Percentiles rank a stretch among this genome's conserved stretches.
Evolutionary conservation across 2,329 filamentous ascomycete species (phyloP).

Genomic region (Fusarium burgessii): DNA sequence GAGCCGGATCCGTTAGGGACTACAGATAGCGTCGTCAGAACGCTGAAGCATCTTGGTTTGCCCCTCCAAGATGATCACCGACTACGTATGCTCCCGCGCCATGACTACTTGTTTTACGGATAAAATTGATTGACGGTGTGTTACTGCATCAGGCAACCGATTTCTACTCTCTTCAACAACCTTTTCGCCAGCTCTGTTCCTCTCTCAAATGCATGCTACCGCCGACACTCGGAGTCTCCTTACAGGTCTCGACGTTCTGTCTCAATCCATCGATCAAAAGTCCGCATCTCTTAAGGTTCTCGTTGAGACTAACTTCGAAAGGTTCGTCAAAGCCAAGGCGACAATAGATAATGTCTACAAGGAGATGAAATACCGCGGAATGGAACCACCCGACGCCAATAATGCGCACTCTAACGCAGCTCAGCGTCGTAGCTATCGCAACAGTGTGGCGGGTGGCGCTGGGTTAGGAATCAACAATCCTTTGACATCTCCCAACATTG

Average conservation of each 20-base stretch:
- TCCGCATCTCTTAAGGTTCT: conserved; percentile 95
- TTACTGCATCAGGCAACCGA: conserved; percentile 74
- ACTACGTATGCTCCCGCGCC: conserved; percentile 68
- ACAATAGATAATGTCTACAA: conserved; percentile 99
- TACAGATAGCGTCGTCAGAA: conserved; percentile 85
- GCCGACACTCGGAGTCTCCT: conserved; percentile 86
- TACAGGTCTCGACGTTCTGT: conserved; percentile 85
- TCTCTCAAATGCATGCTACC: conserved; percentile 89
- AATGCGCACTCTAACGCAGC: conserved; percentile 68
- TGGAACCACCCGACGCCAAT: conserved; percentile 61
- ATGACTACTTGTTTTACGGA: conserved; percentile 11
- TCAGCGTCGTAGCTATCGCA: conserved; percentile 75
- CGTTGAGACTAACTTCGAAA: conserved; percentile 97
- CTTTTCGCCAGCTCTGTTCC: conserved; percentile 91
- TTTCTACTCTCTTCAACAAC: conserved; percentile 96
- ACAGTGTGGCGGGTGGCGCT: conserved; percentile 56
- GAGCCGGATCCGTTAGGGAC: conserved; percentile 93
- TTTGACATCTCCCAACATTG: conserved; percentile 56
- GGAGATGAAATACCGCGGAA: conserved; percentile 87
- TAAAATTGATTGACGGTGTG: conserved; percentile 30
- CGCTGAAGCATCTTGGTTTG: conserved; percentile 80
- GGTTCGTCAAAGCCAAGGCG: conserved; percentile 96
- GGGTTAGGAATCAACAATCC: conserved; percentile 55
- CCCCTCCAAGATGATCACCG: conserved; percentile 86
- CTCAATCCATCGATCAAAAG: conserved; percentile 95